Base-by-base conservation (phyloP, 371 early-diverging fungal genomes). In the Apophysomyces sp. region DNA sequence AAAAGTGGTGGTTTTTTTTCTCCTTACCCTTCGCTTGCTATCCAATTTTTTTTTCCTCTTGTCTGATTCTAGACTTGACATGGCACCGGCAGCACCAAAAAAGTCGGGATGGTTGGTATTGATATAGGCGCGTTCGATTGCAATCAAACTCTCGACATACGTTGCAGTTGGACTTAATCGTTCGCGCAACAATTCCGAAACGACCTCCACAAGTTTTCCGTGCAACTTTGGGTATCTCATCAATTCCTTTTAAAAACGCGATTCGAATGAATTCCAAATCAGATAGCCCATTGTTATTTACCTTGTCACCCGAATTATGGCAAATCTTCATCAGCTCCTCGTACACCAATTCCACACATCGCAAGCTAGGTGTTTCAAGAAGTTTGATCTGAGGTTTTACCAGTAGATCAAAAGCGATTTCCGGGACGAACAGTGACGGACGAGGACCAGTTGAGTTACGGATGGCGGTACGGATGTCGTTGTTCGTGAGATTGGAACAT, bases 21-120 rank as follows among this genome's bases (percentile, higher is more conserved):
- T 2, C 4, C 41, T 58, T 58, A 58, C 58, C 49, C 58, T 24
- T 27, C 30, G 41, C 24, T 58, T 58, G 39, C 26, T 53, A 37
- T 36, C 27, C 8, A 55, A 26, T 40, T 53, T 58, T 8, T 44
- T 41, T 37, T 40, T 54, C 40, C 40, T 61, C 13, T 49, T 58
- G 12, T 52, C 58, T 27, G 66, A 77, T 57, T 84, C 81, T n/a
- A 89, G 57, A 3, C 75, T 78, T n/a, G 73, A 60, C 76, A 93
- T 79, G 24, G 92, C 90, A 7, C 88, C 90, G 1, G 87, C 86
- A 0, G 86, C 92, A 52, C 92, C 90, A 52, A 90, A 88, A 70
- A 95, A 95, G 67, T 95, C 95, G 4, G 95, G 95, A 71, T 96
- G 95, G 69, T 91, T 93, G 56, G 95, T 94, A 67, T 94, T 94